phyloP scores from a whole-genome alignment of 768 basidiomycete genomes.

The Lentinula raphanica region DNA sequence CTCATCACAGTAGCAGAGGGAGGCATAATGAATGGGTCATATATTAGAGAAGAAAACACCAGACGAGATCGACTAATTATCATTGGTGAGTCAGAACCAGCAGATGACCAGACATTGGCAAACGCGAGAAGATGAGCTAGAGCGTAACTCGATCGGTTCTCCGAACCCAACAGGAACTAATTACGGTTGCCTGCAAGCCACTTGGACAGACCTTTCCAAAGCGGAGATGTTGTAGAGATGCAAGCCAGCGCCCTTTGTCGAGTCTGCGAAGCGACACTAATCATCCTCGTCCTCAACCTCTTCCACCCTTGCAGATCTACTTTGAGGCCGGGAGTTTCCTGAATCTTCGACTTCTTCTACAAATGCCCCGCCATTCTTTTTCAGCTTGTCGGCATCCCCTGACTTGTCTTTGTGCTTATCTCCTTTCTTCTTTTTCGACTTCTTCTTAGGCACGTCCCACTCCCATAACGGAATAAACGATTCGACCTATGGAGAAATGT shows the following conservation, averaged over 20 bases:
- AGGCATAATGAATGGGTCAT: too few species aligned
- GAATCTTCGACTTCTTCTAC: slow-evolving; percentile 43
- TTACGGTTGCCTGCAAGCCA: not conserved
- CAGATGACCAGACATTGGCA: too few species aligned
- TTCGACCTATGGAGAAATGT: slow-evolving; percentile 61
- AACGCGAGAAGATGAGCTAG: too few species aligned
- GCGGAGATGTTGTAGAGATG: not conserved
- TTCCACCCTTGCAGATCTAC: slow-evolving; percentile 39
- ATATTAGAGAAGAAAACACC: too few species aligned
- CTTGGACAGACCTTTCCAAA: not conserved
- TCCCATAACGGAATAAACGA: slow-evolving; percentile 97
- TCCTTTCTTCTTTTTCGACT: slow-evolving; percentile 58
- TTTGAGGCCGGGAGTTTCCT: slow-evolving; percentile 35
- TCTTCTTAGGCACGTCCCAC: slow-evolving; percentile 84
- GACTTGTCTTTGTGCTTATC: slow-evolving; percentile 43
- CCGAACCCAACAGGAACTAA: not conserved
- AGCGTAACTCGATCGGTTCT: too few species aligned
- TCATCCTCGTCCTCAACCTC: slow-evolving; percentile 43
- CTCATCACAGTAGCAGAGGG: too few species aligned
- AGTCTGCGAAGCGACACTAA: slow-evolving; percentile 5
- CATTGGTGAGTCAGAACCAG: too few species aligned
- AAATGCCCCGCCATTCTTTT: slow-evolving; percentile 26
- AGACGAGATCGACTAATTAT: too few species aligned
- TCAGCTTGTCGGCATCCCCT: slow-evolving; percentile 33
- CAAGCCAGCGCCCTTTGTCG: not conserved